Percentiles rank a stretch among this genome's conserved stretches.
These are phyloP conservation scores for Capsella rubella DNA, from an alignment of 441 rosid species.

Conservation along the genomic window DNA sequence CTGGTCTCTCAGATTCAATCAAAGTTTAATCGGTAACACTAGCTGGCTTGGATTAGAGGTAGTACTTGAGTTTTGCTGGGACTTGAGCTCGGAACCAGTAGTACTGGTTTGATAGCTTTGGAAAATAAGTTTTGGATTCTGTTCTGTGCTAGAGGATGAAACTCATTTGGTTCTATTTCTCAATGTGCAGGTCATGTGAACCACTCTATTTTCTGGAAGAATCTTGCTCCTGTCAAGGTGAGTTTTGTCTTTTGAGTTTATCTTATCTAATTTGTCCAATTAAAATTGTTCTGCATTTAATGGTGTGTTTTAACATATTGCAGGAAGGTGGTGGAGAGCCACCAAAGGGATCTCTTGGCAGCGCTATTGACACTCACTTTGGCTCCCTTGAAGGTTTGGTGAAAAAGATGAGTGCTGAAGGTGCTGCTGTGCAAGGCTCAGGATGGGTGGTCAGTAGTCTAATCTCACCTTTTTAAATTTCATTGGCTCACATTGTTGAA, in stretches of 20 bases:
- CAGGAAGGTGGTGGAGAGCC: constrained; percentile 98
- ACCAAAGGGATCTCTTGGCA: constrained; percentile 74
- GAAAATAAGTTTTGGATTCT: neutral
- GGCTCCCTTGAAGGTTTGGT: constrained; percentile 81
- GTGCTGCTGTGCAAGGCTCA: constrained; percentile 98
- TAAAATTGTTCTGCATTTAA: neutral
- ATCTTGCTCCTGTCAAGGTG: constrained; percentile 74
- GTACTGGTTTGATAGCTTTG: neutral
- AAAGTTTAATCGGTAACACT: neutral
- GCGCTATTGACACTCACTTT: constrained; percentile 79
- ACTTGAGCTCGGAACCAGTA: constrained; percentile 13
- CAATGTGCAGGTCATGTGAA: constrained; percentile 80
- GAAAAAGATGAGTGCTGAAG: constrained; percentile 81
- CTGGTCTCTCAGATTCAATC: neutral
- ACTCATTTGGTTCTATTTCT: neutral
- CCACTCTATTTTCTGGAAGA: constrained; percentile 96
- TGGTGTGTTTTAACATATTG: constrained; percentile 28
- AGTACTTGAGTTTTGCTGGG: neutral
- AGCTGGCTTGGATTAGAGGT: neutral
- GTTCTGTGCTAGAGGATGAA: constrained; percentile 16
- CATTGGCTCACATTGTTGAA: neutral
- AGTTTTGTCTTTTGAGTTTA: constrained; percentile 40
- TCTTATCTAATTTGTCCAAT: neutral
- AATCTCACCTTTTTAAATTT: neutral
- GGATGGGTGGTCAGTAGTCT: constrained; percentile 93